phyloP scores from a whole-genome alignment of 2,329 filamentous ascomycete genomes.

The Chaetomiaceae sp. region DNA sequence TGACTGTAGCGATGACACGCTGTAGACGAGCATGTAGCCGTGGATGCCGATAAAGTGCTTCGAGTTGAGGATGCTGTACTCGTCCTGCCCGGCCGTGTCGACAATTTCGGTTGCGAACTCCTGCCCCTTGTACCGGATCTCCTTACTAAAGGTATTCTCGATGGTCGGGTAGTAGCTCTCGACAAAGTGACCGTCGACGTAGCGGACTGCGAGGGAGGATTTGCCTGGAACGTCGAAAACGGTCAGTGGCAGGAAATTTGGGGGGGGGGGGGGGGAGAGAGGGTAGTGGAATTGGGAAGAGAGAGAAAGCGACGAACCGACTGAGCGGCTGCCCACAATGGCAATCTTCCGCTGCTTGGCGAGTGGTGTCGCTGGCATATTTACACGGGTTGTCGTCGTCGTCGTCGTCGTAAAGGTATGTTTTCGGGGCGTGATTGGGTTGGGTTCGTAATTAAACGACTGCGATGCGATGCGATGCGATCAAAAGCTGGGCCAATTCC shows the following conservation, averaged over 20 bases:
- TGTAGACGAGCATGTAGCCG: slow-evolving; percentile 97
- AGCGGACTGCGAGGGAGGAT: slow-evolving; percentile 93
- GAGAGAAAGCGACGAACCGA: slow-evolving; percentile 45
- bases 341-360: slow-evolving; percentile 92
- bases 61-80: slow-evolving; percentile 96
- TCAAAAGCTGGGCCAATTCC: too few species aligned
- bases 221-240: slow-evolving; percentile 61
- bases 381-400: slow-evolving; percentile 4
- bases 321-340: slow-evolving; percentile 90
- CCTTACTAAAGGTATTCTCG: slow-evolving; percentile 97
- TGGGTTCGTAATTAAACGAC: background rate
- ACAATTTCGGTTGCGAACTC: slow-evolving; percentile 97
- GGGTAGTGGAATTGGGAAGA: background rate
- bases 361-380: slow-evolving; percentile 66
- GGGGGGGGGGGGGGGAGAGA: background rate
- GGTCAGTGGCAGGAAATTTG: background rate
- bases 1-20: slow-evolving; percentile 86
- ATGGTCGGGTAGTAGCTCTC: slow-evolving; percentile 99
- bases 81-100: slow-evolving; percentile 97
- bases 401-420: background rate
- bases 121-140: slow-evolving; percentile 87
- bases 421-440: background rate
- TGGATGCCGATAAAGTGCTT: slow-evolving; percentile 99
- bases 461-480: background rate
- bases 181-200: slow-evolving; percentile 96